A percentile compares a stretch with the other conserved stretches of the same genome.
phyloP scores from a whole-genome alignment of 805 yeast species.

The Limtongia smithiae region DNA sequence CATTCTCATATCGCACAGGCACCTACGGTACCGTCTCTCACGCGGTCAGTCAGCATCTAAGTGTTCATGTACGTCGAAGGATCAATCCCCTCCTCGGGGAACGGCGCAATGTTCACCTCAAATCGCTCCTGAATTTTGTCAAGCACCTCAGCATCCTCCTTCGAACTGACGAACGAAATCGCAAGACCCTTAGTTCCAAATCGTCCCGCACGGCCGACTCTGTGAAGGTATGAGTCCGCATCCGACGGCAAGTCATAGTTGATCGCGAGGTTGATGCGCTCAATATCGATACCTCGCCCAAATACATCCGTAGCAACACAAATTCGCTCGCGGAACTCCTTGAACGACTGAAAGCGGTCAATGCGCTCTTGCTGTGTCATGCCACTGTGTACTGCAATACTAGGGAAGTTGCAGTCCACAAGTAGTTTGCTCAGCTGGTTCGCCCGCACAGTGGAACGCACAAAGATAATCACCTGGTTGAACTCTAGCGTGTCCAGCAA shows the following conservation, averaged over 20 bases:
- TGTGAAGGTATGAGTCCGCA: conserved; percentile 96
- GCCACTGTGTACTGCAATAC: conserved; percentile 93
- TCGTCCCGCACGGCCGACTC: conserved; percentile 99
- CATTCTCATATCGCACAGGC: no score
- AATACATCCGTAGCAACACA: conserved; percentile 98
- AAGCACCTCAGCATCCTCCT: conserved; percentile 84
- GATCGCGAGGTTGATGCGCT: conserved; percentile 96
- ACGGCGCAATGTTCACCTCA: conserved; percentile 89
- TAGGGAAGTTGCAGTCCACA: conserved; percentile 92
- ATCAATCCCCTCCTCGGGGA: conserved; percentile 98
- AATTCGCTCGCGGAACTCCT: conserved; percentile 97
- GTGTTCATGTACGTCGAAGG: conserved; percentile 98
- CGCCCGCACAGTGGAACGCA: conserved; percentile 86
- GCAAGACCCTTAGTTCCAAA: conserved; percentile 99
- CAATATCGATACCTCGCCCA: conserved; percentile 99
- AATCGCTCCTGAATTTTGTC: conserved; percentile 94
- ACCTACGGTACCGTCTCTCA: no score
- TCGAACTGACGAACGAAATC: conserved; percentile 78
- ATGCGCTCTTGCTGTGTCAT: conserved; percentile 98
- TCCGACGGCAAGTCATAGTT: conserved; percentile 94
- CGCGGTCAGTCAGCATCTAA: no score
- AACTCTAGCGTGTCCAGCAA: conserved; percentile 90
- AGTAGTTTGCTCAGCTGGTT: conserved; percentile 83
- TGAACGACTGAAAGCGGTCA: conserved; percentile 90
- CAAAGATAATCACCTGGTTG: conserved; percentile 97